Evolutionary conservation across 2,329 filamentous ascomycete species (phyloP).

Genomic region (Elsinoe australis): DNA sequence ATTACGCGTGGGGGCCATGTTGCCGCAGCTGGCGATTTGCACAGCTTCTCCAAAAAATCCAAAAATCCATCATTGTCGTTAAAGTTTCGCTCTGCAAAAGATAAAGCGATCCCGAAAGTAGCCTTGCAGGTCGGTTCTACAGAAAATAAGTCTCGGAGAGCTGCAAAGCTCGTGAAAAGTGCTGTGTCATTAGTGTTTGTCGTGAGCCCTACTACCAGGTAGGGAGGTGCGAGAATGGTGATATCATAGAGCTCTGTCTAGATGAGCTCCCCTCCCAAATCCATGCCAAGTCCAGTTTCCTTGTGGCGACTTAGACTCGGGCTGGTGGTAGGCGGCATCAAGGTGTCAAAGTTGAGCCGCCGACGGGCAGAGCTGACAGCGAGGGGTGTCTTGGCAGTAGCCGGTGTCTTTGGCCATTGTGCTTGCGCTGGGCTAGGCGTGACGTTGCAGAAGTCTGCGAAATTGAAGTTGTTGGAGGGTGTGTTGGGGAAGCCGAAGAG

Average conservation of each 20-base stretch:
- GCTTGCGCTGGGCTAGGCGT: conserved; percentile 91
- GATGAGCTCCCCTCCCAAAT: conserved; percentile 57
- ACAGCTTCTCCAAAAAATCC: conserved; percentile 10
- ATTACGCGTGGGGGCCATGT: not conserved
- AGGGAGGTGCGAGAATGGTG: not conserved
- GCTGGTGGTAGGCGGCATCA: conserved; percentile 49
- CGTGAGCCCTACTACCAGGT: no score
- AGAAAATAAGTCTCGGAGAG: no score
- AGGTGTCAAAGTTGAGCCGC: conserved; percentile 73
- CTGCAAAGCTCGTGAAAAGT: no score
- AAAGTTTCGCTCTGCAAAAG: not conserved
- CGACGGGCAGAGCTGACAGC: conserved; percentile 62
- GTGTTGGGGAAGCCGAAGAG: conserved; percentile 61
- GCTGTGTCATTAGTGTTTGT: no score
- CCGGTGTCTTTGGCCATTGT: conserved; percentile 60
- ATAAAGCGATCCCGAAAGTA: no score
- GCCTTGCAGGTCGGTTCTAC: no score
- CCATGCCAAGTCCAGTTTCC: conserved; percentile 52
- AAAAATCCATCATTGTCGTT: conserved; percentile 11
- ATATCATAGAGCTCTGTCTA: not conserved
- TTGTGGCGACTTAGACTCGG: conserved; percentile 34
- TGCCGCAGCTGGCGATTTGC: not conserved
- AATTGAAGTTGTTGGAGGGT: conserved; percentile 80
- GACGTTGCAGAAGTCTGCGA: conserved; percentile 95
- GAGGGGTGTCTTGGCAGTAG: conserved; percentile 59